phyloP scores from a whole-genome alignment of 768 basidiomycete species.

The Auriculariales sp. region DNA sequence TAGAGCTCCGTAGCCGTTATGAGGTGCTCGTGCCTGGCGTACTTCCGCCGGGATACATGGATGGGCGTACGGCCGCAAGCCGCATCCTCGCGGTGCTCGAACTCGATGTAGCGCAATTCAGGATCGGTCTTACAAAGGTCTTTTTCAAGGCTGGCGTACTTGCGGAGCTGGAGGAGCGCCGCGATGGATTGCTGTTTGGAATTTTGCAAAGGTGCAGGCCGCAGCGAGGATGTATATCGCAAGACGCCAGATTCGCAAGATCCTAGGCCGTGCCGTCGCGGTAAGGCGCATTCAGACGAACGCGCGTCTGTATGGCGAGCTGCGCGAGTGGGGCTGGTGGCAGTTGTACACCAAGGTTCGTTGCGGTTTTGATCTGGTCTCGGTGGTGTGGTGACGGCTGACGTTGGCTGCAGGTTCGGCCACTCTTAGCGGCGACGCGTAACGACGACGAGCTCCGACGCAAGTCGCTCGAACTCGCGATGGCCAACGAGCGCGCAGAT shows the following conservation, averaged over 20 bases:
- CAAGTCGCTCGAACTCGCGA: conserved; percentile 71
- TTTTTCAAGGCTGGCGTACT: conserved; percentile 98
- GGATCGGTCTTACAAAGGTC: conserved; percentile 91
- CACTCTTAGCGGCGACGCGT: conserved; percentile 80
- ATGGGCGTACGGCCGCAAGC: conserved; percentile 85
- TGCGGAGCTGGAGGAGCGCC: conserved; percentile 86
- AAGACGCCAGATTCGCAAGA: conserved; percentile 83
- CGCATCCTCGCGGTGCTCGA: conserved; percentile 83
- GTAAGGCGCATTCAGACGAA: conserved; percentile 89
- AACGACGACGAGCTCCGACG: conserved; percentile 82
- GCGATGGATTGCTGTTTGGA: conserved; percentile 78
- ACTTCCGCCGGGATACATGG: conserved; percentile 92
- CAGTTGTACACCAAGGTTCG: conserved; percentile 83
- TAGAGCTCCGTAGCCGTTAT: conserved; percentile 94
- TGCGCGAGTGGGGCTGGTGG: conserved; percentile 99
- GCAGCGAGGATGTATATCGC: conserved; percentile 74
- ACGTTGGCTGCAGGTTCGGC: conserved; percentile 49
- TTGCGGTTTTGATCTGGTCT: neutral
- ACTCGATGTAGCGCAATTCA: conserved; percentile 71
- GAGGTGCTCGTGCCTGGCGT: conserved; percentile 90
- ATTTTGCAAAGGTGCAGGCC: conserved; percentile 84
- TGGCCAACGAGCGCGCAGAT: conserved; percentile 75
- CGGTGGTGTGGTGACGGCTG: conserved; percentile 3
- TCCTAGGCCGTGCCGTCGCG: conserved; percentile 82
- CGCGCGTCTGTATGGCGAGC: conserved; percentile 77